Conservation (phyloP, 345 rosid genomes). For the Sisymbrium irio region DNA sequence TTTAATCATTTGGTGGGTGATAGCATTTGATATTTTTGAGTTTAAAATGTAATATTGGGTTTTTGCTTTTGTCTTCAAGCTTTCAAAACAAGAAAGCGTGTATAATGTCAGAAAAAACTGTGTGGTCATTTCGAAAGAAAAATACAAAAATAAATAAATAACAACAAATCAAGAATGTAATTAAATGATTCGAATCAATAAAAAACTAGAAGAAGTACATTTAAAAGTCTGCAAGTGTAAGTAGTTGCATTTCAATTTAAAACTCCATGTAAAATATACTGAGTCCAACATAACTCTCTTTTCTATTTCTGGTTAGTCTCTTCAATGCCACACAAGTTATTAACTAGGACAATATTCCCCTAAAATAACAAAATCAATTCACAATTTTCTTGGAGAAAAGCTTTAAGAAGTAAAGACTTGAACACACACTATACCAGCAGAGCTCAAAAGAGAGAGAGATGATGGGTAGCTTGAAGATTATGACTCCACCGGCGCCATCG, state of each 20-base stretch:
- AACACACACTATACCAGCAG: not conserved
- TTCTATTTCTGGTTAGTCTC: conserved; percentile 12
- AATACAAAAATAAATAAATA: not conserved
- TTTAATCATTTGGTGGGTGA: too few relatives aligned
- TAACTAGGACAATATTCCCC: not conserved
- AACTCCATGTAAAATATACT: not conserved
- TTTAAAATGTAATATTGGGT: too few relatives aligned
- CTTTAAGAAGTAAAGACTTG: conserved; percentile 1
- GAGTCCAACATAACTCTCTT: not conserved
- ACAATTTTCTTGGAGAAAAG: not conserved
- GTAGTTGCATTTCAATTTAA: conserved; percentile 18
- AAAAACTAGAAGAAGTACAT: not conserved
- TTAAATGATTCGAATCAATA: not conserved
- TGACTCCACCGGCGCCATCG: conserved; percentile 9
- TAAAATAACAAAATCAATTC: not conserved
- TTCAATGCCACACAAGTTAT: not conserved
- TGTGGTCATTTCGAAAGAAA: not conserved
- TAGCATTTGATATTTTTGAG: too few relatives aligned
- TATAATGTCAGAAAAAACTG: too few relatives aligned
- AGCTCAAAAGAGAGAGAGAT: not conserved
- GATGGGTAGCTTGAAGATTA: conserved; percentile 29
- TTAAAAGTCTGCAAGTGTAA: too few relatives aligned
- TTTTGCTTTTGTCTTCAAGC: too few relatives aligned
- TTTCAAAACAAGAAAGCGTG: too few relatives aligned
- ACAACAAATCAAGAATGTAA: not conserved